Base-by-base conservation (phyloP, 805 yeast genomes). In the Naumovozyma dairenensis region DNA sequence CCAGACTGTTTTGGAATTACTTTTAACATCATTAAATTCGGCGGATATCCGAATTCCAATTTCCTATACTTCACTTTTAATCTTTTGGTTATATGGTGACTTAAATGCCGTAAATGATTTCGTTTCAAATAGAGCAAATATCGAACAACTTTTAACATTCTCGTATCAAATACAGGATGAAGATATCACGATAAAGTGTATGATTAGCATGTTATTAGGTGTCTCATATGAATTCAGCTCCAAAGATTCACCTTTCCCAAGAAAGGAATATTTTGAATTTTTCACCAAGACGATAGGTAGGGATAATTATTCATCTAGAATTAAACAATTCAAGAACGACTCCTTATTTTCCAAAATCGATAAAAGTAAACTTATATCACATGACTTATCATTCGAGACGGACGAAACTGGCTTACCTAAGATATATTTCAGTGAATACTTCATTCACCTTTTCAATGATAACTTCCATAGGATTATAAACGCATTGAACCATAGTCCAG, bases 371-470 rank as follows among this genome's bases (percentile, higher is more conserved):
- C n/a, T n/a, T n/a, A n/a, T n/a, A n/a, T 67, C 67, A 2, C 61
- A 63, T 16, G 61, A 72, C 18, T 55, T 72, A 16, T 62, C 65
- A 13, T 72, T 77, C 2, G 64, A 65, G 4, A 69, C 71, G 41
- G 95, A 85, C 51, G 78, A 75, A 2, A 76, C 94, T 1, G 98
- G 98, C 1, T 67, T 89, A 27, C 98, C 97, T 0, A 73, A 75
- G 37, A 80, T 89, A 1, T 85, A 71, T 47, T 80, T 92, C 49
- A 79, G 77, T 37, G 52, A 70, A 0, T 58, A 66, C 2, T 84
- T 84, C 51, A 75, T 82, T 3, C 62, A 61, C 3, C 60, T 86
- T 33, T 60, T 92, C 28, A 76, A 75, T 40, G 92, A 80, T 2
- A 80, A 84, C 46, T 74, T 69, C 40, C 57, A 66, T 20, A 67